Percentiles rank a stretch among this genome's conserved stretches.
Evolutionary conservation across 768 basidiomycete species (phyloP).

Genomic region (Lactarius pseudohatsudake): DNA sequence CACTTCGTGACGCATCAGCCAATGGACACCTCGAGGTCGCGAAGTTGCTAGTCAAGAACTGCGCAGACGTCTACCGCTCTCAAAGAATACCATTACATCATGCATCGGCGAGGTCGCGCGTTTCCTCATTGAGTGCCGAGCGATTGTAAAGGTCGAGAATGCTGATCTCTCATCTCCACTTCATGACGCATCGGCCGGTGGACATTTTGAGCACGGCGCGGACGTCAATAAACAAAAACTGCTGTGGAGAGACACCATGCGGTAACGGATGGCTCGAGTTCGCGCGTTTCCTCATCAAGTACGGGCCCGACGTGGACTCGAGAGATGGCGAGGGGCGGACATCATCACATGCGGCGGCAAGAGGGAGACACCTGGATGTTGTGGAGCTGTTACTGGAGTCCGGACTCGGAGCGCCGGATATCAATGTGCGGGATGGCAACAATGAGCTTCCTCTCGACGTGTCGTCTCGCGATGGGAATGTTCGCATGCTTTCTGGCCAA

Average conservation of each 20-base stretch:
- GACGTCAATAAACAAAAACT: not conserved
- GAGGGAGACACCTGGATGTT: not conserved
- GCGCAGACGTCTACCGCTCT: not conserved
- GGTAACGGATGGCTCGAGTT: not conserved
- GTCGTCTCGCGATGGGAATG: not conserved
- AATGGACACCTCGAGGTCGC: not conserved
- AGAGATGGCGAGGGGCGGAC: not conserved
- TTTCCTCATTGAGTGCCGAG: not conserved
- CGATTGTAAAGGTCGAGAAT: not conserved
- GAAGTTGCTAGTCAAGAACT: not conserved
- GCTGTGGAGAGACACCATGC: not conserved
- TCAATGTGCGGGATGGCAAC: not conserved
- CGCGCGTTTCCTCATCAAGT: not conserved
- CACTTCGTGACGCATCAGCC: not conserved
- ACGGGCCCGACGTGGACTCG: not conserved
- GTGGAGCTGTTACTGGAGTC: constrained; percentile 1
- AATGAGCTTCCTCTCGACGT: not conserved
- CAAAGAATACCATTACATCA: not conserved
- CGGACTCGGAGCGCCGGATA: not conserved
- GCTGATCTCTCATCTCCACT: not conserved
- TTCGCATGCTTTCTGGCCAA: not conserved
- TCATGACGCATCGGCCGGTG: not conserved
- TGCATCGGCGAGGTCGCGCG: not conserved
- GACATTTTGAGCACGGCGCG: not conserved
- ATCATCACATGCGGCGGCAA: not conserved